These are phyloP conservation scores for Xerocomus potaroensis DNA, from an alignment of 768 basidiomycete species.

Conservation along the genomic window DNA sequence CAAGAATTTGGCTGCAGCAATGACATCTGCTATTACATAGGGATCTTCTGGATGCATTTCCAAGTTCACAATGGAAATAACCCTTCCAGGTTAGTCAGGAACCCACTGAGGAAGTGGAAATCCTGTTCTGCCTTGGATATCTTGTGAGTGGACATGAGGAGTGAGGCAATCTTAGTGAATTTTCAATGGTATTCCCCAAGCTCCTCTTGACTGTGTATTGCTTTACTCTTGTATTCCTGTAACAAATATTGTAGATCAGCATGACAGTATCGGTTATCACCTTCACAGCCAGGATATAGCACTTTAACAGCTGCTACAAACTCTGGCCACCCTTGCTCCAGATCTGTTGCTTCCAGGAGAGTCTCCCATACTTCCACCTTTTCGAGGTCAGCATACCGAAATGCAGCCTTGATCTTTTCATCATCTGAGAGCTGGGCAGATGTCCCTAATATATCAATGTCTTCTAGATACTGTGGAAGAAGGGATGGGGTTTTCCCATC, in stretches of 20 bases:
- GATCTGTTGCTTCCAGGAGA: not conserved
- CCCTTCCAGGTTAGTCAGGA: not conserved
- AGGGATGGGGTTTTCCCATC: not conserved
- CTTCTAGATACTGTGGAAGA: not conserved
- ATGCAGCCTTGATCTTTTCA: not conserved
- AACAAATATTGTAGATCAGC: slow-evolving; percentile 1
- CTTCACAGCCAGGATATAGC: not conserved
- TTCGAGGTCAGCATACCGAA: not conserved
- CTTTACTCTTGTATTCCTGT: not conserved
- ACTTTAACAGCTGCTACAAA: not conserved
- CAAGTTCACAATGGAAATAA: not conserved
- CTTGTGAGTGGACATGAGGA: not conserved
- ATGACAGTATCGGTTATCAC: not conserved
- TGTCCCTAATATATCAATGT: not conserved
- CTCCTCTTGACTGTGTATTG: not conserved
- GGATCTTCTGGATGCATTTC: not conserved
- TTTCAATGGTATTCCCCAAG: not conserved
- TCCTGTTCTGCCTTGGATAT: not conserved
- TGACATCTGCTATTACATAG: not conserved
- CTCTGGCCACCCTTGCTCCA: not conserved
- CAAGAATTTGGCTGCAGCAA: not conserved
- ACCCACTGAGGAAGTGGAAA: not conserved
- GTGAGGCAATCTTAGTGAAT: not conserved
- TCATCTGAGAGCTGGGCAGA: too few species aligned
- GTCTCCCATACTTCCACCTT: not conserved